Evolutionary conservation across 495 filamentous ascomycete species (phyloP).

Genomic region (Lindgomyces ingoldianus): DNA sequence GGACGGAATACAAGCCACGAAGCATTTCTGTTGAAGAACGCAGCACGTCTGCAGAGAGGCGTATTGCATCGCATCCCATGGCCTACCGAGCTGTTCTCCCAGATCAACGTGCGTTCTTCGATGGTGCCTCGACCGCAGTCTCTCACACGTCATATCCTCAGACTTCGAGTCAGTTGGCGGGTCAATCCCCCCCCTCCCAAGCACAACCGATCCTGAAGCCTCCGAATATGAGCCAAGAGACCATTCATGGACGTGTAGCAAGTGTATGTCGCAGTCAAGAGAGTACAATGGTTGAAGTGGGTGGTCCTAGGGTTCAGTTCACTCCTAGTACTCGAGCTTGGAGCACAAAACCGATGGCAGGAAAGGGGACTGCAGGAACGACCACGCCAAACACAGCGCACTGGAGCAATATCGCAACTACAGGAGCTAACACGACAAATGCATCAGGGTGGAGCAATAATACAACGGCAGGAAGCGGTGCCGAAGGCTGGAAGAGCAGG

Average conservation of each 20-base stretch:
- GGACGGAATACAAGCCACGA: not conserved
- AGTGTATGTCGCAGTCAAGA: conserved; percentile 9
- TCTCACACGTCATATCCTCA: not conserved
- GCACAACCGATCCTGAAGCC: conserved; percentile 3
- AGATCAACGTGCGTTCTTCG: conserved; percentile 2
- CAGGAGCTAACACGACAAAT: too few species aligned
- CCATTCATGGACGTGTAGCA: not conserved
- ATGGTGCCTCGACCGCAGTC: not conserved
- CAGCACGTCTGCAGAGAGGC: conserved; percentile 6
- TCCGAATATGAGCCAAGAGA: not conserved
- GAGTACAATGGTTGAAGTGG: conserved; percentile 24
- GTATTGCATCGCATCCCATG: conserved; percentile 18
- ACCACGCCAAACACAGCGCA: not conserved
- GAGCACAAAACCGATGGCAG: not conserved
- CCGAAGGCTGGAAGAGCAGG: too few species aligned
- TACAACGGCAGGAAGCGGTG: not conserved
- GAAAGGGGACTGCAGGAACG: not conserved
- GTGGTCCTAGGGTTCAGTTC: conserved; percentile 31
- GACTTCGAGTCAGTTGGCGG: not conserved
- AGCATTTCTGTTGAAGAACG: not conserved
- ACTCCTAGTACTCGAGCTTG: not conserved
- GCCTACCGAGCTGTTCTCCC: conserved; percentile 17
- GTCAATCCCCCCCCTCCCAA: not conserved
- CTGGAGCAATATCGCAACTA: not conserved
- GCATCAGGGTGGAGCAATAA: not conserved